Conservation (phyloP, 371 early-diverging fungal species). For the Mortierella sp. region DNA sequence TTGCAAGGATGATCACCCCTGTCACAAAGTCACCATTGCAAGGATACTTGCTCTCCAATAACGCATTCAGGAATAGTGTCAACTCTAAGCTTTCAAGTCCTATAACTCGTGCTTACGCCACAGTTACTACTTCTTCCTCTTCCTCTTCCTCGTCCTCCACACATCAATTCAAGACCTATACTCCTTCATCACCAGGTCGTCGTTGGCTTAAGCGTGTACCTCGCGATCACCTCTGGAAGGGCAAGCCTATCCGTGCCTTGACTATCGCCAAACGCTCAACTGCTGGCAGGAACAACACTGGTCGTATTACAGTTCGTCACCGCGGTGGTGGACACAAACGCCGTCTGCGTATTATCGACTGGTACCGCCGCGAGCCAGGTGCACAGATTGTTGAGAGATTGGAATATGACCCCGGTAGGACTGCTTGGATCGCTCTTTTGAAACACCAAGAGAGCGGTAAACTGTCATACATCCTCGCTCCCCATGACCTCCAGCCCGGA, state of each 20-base stretch:
- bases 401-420: constrained; percentile 96
- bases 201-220: constrained; percentile 90
- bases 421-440: constrained; percentile 93
- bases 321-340: constrained; percentile 96
- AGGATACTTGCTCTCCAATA: constrained; percentile 14
- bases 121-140: constrained; percentile 19
- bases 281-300: constrained; percentile 94
- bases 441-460: constrained; percentile 80
- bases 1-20: constrained; percentile 35
- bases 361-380: constrained; percentile 82
- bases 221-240: constrained; percentile 93
- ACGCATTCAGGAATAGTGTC: constrained; percentile 24
- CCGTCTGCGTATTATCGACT: constrained; percentile 91
- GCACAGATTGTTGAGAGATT: constrained; percentile 88
- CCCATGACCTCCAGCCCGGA: constrained; percentile 82
- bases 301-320: constrained; percentile 93
- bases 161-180: constrained; percentile 90
- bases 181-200: constrained; percentile 90
- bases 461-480: constrained; percentile 89
- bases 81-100: neutral
- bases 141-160: constrained; percentile 19
- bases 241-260: constrained; percentile 84
- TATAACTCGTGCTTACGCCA: constrained; percentile 39
- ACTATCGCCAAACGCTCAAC: constrained; percentile 85
- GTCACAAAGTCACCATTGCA: constrained; percentile 10